Conservation (phyloP, 2,329 filamentous ascomycete species). For the Phoma sp. region DNA sequence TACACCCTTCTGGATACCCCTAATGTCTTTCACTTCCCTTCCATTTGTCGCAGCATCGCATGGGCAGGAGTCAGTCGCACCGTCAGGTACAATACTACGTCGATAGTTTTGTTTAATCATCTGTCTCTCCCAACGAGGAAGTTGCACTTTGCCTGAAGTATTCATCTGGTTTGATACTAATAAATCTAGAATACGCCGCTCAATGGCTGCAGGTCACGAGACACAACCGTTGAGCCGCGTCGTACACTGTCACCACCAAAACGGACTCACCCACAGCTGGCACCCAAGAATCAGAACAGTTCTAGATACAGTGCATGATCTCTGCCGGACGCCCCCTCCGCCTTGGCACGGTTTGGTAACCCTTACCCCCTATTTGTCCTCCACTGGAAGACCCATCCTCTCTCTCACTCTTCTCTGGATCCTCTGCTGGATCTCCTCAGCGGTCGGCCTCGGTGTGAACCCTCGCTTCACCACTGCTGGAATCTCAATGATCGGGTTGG, state of each 20-base stretch:
- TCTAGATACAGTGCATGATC: neutral
- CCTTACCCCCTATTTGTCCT: no score
- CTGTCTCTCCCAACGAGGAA: slow-evolving; percentile 5
- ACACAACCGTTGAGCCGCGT: slow-evolving; percentile 8
- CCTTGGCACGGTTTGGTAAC: neutral
- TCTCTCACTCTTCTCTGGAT: slow-evolving; percentile 13
- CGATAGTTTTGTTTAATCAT: slow-evolving; percentile 8
- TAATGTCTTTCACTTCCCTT: slow-evolving; percentile 22
- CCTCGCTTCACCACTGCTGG: slow-evolving; percentile 11
- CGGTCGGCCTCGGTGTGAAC: slow-evolving; percentile 16
- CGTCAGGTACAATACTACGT: slow-evolving; percentile 17
- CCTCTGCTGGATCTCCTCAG: slow-evolving; percentile 10
- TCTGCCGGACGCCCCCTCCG: neutral
- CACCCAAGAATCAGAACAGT: neutral
- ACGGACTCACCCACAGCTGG: neutral
- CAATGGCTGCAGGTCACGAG: neutral
- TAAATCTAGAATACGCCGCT: no score
- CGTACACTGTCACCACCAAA: slow-evolving; percentile 7
- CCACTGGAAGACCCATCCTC: neutral
- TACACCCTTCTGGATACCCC: slow-evolving; percentile 39
- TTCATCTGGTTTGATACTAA: no score
- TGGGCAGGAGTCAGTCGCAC: slow-evolving; percentile 11
- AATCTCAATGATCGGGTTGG: slow-evolving; percentile 15
- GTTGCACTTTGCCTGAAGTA: neutral
- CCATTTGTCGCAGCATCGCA: slow-evolving; percentile 11